phyloP scores from a whole-genome alignment of 2,329 filamentous ascomycete genomes.

The Penicillium polonicum region DNA sequence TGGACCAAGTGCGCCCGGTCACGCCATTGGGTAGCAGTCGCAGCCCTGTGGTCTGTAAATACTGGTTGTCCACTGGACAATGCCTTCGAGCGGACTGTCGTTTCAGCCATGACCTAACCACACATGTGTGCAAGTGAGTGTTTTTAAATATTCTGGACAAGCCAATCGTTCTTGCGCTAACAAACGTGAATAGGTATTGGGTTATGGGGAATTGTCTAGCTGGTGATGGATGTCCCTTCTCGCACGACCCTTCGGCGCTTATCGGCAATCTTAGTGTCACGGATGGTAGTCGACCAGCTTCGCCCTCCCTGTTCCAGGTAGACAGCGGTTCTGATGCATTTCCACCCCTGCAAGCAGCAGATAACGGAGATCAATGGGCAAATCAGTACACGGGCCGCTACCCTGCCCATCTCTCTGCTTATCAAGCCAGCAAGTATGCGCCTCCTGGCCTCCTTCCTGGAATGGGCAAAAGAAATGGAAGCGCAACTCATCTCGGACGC shows the following conservation, averaged over 20 bases:
- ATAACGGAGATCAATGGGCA: constrained; percentile 59
- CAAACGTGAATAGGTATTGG: constrained; percentile 69
- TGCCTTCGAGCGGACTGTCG: constrained; percentile 94
- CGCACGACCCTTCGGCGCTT: constrained; percentile 85
- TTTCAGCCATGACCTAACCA: constrained; percentile 94
- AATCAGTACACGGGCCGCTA: constrained; percentile 48
- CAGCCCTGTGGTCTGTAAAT: constrained; percentile 91
- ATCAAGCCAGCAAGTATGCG: constrained; percentile 48
- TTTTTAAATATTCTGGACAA: neutral
- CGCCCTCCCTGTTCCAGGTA: constrained; percentile 65
- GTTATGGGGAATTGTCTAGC: constrained; percentile 93
- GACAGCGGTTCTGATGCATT: constrained; percentile 79
- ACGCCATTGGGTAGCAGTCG: constrained; percentile 77
- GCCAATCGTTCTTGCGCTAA: constrained; percentile 21
- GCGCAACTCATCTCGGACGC: constrained; percentile 58
- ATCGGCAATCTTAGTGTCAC: constrained; percentile 78
- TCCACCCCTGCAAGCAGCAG: constrained; percentile 66
- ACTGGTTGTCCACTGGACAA: constrained; percentile 92
- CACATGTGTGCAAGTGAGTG: constrained; percentile 95
- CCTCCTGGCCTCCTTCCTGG: constrained; percentile 31
- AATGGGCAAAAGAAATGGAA: constrained; percentile 42
- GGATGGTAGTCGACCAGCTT: constrained; percentile 49
- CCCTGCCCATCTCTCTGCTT: constrained; percentile 44
- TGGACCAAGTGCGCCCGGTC: constrained; percentile 67
- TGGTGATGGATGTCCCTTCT: constrained; percentile 92